A percentile compares a stretch with the other conserved stretches of the same genome.
Conservation (phyloP, 2,329 filamentous ascomycete species). For the Neonectria punicea region DNA sequence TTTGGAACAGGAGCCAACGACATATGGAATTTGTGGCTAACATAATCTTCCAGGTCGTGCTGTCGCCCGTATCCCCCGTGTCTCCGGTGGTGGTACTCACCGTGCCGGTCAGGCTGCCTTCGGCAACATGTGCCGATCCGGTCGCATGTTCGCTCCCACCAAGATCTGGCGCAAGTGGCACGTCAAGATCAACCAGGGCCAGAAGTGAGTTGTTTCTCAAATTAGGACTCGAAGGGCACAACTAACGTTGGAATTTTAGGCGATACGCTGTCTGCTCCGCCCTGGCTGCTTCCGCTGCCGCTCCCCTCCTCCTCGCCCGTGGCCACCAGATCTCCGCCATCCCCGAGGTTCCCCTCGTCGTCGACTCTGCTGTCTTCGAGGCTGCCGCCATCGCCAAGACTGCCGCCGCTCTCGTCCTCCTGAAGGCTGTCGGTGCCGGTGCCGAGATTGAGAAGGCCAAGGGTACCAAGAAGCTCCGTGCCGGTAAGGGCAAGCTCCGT, state of each 20-base stretch:
- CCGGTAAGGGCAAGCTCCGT: conserved; percentile 98
- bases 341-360: conserved; percentile 95
- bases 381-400: conserved; percentile 86
- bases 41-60: conserved; percentile 77
- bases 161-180: conserved; percentile 99
- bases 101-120: conserved; percentile 99
- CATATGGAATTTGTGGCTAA: conserved; percentile 36
- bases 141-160: conserved; percentile 99
- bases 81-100: conserved; percentile 99
- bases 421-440: conserved; percentile 91
- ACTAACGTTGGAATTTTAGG: conserved; percentile 58
- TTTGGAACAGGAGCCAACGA: conserved; percentile 7
- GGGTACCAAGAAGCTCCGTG: conserved; percentile 94
- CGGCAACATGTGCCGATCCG: conserved; percentile 99
- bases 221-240: neutral
- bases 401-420: conserved; percentile 83
- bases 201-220: conserved; percentile 75
- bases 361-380: conserved; percentile 91
- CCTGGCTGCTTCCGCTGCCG: conserved; percentile 93
- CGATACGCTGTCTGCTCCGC: conserved; percentile 98
- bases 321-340: conserved; percentile 94
- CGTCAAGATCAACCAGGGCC: conserved; percentile 99
- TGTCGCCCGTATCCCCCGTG: conserved; percentile 99
- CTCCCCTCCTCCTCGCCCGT: conserved; percentile 94
- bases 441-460: conserved; percentile 95